These are phyloP conservation scores for Umbelopsis isabellina DNA, from an alignment of 192 early-diverging fungal genomes.

Conservation along the genomic window DNA sequence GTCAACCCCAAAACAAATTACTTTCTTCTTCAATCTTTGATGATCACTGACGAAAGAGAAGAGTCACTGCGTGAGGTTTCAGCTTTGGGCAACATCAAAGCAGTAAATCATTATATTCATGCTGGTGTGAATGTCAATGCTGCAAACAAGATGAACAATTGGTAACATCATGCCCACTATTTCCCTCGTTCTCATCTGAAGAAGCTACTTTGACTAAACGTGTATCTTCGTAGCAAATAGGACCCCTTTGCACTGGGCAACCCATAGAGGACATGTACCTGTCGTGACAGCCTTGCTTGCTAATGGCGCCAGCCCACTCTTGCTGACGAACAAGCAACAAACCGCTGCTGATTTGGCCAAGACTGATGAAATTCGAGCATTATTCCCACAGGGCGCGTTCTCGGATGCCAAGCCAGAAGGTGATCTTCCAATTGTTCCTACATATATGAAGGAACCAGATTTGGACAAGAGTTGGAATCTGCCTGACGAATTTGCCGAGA, in stretches of 20 bases:
- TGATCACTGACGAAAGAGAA: slow-evolving; percentile 40
- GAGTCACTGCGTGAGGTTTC: slow-evolving; percentile 39
- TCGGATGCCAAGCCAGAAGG: slow-evolving; percentile 23
- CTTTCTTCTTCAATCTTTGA: slow-evolving; percentile 15
- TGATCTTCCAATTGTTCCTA: slow-evolving; percentile 55
- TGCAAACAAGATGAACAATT: slow-evolving; percentile 74
- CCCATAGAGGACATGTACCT: slow-evolving; percentile 62
- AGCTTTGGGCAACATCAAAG: slow-evolving; percentile 75
- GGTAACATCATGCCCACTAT: slow-evolving; percentile 42
- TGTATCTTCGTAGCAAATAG: slow-evolving; percentile 31
- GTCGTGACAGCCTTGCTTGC: slow-evolving; percentile 63
- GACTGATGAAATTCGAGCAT: slow-evolving; percentile 43
- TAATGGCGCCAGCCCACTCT: slow-evolving; percentile 60
- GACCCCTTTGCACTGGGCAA: slow-evolving; percentile 80
- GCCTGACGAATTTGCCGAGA: slow-evolving; percentile 61
- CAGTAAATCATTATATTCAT: slow-evolving; percentile 63
- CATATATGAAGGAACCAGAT: slow-evolving; percentile 67
- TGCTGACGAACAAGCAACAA: slow-evolving; percentile 66
- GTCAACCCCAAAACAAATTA: background rate
- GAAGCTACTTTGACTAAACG: background rate
- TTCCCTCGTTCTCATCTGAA: background rate
- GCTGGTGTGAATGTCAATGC: slow-evolving; percentile 69
- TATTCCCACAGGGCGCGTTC: slow-evolving; percentile 40
- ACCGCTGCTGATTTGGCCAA: slow-evolving; percentile 66
- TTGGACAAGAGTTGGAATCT: slow-evolving; percentile 69